Conservation (phyloP, 2,329 filamentous ascomycete species). For the Ceratocystis destructans region DNA sequence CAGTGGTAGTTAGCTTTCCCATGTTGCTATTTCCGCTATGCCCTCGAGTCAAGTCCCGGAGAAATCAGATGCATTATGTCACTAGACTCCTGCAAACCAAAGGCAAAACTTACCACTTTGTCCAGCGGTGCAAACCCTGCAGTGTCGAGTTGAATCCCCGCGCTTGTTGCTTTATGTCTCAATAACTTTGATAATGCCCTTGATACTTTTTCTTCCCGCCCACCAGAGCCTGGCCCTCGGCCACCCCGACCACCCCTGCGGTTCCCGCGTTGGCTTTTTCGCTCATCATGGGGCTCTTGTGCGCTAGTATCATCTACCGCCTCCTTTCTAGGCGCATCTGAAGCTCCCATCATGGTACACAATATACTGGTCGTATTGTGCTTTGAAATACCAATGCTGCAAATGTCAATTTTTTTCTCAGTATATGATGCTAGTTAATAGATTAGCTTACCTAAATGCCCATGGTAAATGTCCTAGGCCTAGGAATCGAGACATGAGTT, state of each 20-base stretch:
- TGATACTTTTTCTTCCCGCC: constrained; percentile 38
- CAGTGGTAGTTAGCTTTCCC: not conserved
- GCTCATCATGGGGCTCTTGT: not conserved
- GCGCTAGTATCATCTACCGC: not conserved
- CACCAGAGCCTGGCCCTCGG: constrained; percentile 23
- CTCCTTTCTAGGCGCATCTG: not conserved
- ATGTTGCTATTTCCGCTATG: not conserved
- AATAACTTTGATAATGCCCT: constrained; percentile 41
- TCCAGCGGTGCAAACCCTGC: constrained; percentile 48
- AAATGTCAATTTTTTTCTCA: not conserved
- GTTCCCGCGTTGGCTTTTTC: constrained; percentile 22
- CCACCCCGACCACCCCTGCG: constrained; percentile 25
- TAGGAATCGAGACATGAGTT: no score
- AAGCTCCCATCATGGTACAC: not conserved
- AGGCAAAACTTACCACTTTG: constrained; percentile 38
- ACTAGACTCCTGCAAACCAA: not conserved
- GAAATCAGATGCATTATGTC: no score
- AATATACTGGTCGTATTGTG: not conserved
- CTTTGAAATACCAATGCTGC: not conserved
- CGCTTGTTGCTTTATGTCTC: constrained; percentile 43
- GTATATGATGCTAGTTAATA: no score
- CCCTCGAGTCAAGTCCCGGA: no score
- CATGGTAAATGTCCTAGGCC: no score
- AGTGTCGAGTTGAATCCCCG: constrained; percentile 42
- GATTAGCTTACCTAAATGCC: no score